These are phyloP conservation scores for Cryptococcus sp. DNA, from an alignment of 1,284 basidiomycete species.

Conservation along the genomic window DNA sequence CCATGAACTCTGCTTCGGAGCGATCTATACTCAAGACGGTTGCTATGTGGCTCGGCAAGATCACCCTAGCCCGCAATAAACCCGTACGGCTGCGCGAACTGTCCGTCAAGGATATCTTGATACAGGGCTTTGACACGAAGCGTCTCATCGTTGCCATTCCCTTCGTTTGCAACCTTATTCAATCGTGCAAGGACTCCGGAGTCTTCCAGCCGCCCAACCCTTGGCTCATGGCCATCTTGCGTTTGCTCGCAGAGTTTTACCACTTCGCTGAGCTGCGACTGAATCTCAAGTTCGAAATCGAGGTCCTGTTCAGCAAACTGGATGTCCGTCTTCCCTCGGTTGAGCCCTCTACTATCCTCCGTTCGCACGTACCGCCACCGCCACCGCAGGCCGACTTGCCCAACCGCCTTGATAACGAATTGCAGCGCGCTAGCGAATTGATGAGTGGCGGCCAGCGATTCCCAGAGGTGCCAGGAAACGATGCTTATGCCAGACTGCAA, in stretches of 20 bases:
- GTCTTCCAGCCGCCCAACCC: slow-evolving; percentile 97
- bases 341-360: slow-evolving; percentile 78
- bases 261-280: slow-evolving; percentile 95
- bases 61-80: slow-evolving; percentile 87
- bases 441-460: slow-evolving; percentile 37
- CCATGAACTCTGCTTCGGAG: slow-evolving; percentile 80
- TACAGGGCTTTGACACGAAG: slow-evolving; percentile 92
- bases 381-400: slow-evolving; percentile 42
- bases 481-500: slow-evolving; percentile 48
- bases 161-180: slow-evolving; percentile 96
- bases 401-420: slow-evolving; percentile 45
- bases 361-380: slow-evolving; percentile 50
- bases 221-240: slow-evolving; percentile 94
- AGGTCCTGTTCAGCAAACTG: slow-evolving; percentile 91
- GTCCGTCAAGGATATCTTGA: slow-evolving; percentile 92
- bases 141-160: slow-evolving; percentile 93
- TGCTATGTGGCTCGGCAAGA: slow-evolving; percentile 89
- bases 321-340: slow-evolving; percentile 84
- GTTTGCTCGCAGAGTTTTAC: slow-evolving; percentile 91
- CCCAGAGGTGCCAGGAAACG: slow-evolving; percentile 35
- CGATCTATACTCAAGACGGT: slow-evolving; percentile 90
- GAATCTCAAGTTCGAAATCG: slow-evolving; percentile 98
- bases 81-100: slow-evolving; percentile 93
- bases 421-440: slow-evolving; percentile 39
- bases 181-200: slow-evolving; percentile 82